Conservation (phyloP, 2,329 filamentous ascomycete species). For the Acrodontium crateriforme region DNA sequence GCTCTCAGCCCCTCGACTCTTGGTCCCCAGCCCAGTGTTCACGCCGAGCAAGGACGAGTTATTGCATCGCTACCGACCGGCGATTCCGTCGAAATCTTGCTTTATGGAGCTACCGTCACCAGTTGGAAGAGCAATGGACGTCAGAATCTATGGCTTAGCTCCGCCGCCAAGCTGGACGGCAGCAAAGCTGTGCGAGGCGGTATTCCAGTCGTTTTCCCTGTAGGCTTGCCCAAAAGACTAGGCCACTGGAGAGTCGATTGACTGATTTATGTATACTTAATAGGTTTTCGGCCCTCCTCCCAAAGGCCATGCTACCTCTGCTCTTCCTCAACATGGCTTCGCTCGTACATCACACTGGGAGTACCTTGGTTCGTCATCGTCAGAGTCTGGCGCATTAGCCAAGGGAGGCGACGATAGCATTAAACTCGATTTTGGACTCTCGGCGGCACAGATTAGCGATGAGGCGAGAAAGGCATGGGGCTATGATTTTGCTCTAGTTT, state of each 20-base stretch:
- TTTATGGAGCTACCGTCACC: conserved; percentile 85
- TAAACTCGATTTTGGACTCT: conserved; percentile 92
- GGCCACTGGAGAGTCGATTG: background rate
- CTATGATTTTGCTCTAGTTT: conserved; percentile 76
- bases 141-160: conserved; percentile 20
- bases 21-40: conserved; percentile 60
- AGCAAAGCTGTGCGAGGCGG: conserved; percentile 82
- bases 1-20: conserved; percentile 55
- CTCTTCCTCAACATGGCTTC: conserved; percentile 87
- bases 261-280: background rate
- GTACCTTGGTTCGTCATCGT: conserved; percentile 77
- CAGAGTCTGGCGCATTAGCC: conserved; percentile 38
- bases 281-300: conserved; percentile 59
- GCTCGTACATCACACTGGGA: conserved; percentile 85
- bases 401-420: conserved; percentile 49
- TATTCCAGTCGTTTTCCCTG: conserved; percentile 85
- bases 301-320: conserved; percentile 59
- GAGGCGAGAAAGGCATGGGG: conserved; percentile 64
- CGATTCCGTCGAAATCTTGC: conserved; percentile 70
- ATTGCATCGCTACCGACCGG: conserved; percentile 72
- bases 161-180: conserved; percentile 60
- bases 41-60: conserved; percentile 57
- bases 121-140: conserved; percentile 75
- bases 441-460: conserved; percentile 54
- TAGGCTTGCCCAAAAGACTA: conserved; percentile 31